Evolutionary conservation across 345 rosid genomes (phyloP).

Genomic region (Physaria fendleri): DNA sequence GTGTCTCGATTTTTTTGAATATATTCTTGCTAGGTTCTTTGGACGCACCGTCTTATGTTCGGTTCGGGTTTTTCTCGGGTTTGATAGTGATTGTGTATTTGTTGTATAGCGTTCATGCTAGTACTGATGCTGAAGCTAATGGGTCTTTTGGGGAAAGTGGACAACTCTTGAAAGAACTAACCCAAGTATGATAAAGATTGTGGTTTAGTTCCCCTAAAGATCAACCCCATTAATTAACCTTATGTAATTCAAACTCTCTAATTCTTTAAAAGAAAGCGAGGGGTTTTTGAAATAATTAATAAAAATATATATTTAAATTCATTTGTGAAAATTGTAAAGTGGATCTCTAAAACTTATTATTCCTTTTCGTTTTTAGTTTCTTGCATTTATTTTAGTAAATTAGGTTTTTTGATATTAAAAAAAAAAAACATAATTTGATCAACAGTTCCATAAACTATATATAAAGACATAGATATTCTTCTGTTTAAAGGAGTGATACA

Average conservation of each 20-base stretch:
- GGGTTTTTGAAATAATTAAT: not conserved
- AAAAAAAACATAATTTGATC: too few relatives aligned
- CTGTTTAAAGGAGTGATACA: not conserved
- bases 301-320: not conserved
- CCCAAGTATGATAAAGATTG: conserved; percentile 37
- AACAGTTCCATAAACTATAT: not conserved
- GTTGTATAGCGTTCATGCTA: conserved; percentile 84
- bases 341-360: too few relatives aligned
- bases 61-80: conserved; percentile 69
- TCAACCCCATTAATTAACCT: too few relatives aligned
- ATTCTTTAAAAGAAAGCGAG: not conserved
- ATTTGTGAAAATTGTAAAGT: too few relatives aligned
- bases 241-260: conserved; percentile 21
- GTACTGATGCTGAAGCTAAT: conserved; percentile 66
- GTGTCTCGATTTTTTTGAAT: conserved; percentile 71
- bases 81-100: conserved; percentile 58
- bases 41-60: conserved; percentile 53
- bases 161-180: conserved; percentile 37
- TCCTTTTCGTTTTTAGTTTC: too few relatives aligned
- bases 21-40: conserved; percentile 74
- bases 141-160: conserved; percentile 38
- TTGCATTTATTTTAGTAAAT: too few relatives aligned
- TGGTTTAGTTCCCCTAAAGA: too few relatives aligned
- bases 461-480: too few relatives aligned
- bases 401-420: too few relatives aligned